A percentile compares a stretch with the other conserved stretches of the same genome.
These are phyloP conservation scores for Neurospora tetraspora DNA, from an alignment of 495 filamentous ascomycete genomes.

Conservation along the genomic window DNA sequence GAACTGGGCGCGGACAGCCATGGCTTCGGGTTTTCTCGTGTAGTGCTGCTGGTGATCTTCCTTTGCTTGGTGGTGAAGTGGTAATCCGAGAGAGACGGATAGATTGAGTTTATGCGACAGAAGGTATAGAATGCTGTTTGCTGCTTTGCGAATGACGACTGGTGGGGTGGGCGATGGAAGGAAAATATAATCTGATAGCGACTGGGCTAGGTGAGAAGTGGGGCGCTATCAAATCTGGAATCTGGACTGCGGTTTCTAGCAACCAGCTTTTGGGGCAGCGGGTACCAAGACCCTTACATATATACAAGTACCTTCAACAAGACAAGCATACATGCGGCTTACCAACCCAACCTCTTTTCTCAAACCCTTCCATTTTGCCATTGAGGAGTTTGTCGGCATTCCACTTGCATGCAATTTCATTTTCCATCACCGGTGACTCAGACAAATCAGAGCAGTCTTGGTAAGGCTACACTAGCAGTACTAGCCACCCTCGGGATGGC, in stretches of 20 bases:
- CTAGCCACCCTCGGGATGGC: background rate
- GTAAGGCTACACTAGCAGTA: background rate
- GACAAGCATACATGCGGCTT: background rate
- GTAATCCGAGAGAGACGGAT: slow-evolving; percentile 1
- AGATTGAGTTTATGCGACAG: background rate
- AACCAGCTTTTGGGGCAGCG: background rate
- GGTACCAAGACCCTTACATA: background rate
- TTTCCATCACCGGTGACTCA: background rate
- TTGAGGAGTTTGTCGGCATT: background rate
- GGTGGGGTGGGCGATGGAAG: slow-evolving; percentile 1
- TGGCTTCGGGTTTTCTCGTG: slow-evolving; percentile 23
- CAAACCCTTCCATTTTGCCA: background rate
- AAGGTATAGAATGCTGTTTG: slow-evolving; percentile 1
- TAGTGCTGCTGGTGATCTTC: slow-evolving; percentile 1
- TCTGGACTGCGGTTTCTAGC: background rate
- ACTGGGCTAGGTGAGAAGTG: background rate
- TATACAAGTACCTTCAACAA: background rate
- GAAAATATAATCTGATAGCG: background rate
- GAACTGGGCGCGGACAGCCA: slow-evolving; percentile 84
- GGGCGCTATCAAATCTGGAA: background rate
- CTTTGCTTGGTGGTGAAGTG: slow-evolving; percentile 4
- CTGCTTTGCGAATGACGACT: slow-evolving; percentile 8
- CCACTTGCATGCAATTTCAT: background rate
- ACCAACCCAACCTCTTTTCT: too few relatives aligned
- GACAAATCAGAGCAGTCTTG: background rate